These are phyloP conservation scores for Xerocomus amazonicus DNA, from an alignment of 1,284 basidiomycete genomes.

Conservation along the genomic window DNA sequence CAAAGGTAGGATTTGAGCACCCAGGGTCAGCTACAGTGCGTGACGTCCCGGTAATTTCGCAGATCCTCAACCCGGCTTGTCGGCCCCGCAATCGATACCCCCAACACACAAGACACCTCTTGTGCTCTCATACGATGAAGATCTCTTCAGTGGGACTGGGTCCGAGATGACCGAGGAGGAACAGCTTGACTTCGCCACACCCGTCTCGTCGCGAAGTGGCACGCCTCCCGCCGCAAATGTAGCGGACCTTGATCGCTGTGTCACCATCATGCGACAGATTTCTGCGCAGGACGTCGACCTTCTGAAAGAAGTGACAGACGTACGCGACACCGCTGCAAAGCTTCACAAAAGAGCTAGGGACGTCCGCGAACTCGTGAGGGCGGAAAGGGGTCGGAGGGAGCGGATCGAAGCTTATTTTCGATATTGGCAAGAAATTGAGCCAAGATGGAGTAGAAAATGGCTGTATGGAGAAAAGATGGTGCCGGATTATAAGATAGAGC, in stretches of 20 bases:
- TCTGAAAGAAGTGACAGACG: constrained; percentile 8
- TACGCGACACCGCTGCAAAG: constrained; percentile 18
- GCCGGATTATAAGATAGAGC: neutral
- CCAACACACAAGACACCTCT: neutral
- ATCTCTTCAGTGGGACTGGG: constrained; percentile 20
- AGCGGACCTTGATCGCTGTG: constrained; percentile 21
- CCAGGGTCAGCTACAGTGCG: neutral
- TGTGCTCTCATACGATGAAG: constrained; percentile 8
- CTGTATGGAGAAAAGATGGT: constrained; percentile 18
- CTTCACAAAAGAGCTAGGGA: constrained; percentile 22
- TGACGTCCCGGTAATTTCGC: neutral
- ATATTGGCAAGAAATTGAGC: constrained; percentile 28
- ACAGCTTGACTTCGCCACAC: constrained; percentile 25
- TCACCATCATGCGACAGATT: constrained; percentile 27
- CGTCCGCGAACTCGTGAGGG: constrained; percentile 22
- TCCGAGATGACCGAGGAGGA: constrained; percentile 25
- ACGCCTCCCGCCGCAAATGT: constrained; percentile 21
- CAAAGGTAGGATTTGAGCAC: constrained; percentile 7
- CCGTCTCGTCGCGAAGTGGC: constrained; percentile 20
- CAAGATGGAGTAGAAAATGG: constrained; percentile 24
- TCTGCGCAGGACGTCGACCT: constrained; percentile 16
- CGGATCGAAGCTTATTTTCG: constrained; percentile 30
- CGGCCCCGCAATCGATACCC: neutral
- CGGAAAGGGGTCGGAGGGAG: constrained; percentile 24
- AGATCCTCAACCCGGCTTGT: constrained; percentile 7